Percentiles rank a stretch among this genome's conserved stretches.
phyloP scores from a whole-genome alignment of 1,284 basidiomycete species.

The Malassezia psittaci region DNA sequence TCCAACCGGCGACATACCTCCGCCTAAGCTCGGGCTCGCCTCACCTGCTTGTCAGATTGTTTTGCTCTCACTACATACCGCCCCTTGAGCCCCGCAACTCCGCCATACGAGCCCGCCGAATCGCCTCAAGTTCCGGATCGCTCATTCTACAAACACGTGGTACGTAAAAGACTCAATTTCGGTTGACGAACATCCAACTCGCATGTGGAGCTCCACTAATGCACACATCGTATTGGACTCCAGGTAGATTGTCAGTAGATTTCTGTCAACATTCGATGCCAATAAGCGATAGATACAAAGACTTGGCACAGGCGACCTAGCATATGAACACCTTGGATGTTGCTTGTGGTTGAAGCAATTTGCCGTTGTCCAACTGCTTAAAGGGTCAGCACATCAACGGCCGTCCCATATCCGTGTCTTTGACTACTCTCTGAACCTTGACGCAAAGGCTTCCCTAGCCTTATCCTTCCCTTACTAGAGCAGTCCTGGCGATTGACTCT shows the following conservation, averaged over 20 bases:
- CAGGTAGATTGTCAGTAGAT: neutral
- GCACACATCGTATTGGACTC: too few relatives aligned
- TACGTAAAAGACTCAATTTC: neutral
- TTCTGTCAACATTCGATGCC: neutral
- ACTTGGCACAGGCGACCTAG: too few relatives aligned
- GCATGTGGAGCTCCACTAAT: conserved; percentile 7
- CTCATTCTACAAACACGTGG: conserved; percentile 28
- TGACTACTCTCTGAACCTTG: neutral
- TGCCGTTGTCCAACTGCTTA: neutral
- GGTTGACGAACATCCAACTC: neutral
- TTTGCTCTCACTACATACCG: neutral
- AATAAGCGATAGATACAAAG: neutral
- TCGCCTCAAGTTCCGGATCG: conserved; percentile 47
- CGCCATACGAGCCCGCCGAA: conserved; percentile 43
- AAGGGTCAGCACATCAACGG: neutral
- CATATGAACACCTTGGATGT: neutral
- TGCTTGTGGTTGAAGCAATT: neutral
- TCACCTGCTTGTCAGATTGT: neutral
- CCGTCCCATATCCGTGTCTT: neutral
- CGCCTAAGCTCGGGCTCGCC: neutral
- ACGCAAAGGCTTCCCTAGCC: conserved; percentile 16
- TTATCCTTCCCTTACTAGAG: conserved; percentile 1
- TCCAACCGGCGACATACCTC: neutral
- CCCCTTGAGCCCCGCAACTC: conserved; percentile 26
- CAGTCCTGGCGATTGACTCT: conserved; percentile 18